Base-by-base conservation (phyloP, 441 rosid genomes). In the Erodium moschatum region DNA sequence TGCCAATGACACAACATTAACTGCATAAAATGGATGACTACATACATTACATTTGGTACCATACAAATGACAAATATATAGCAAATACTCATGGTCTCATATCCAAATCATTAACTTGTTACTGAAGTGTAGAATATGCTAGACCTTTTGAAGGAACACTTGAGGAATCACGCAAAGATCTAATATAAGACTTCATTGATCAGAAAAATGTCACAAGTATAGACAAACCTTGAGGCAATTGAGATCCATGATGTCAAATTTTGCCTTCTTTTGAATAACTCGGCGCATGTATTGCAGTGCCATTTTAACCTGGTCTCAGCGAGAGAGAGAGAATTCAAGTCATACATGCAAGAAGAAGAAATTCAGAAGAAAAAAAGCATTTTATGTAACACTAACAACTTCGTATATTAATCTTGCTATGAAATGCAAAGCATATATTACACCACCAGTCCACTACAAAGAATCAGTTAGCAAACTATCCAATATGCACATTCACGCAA, bases 231-330 rank as follows among this genome's bases (percentile, higher is more conserved):
- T 91, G 67, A 87, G 84, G 81, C 92, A 85, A 76, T 87, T 86
- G 71, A 90, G 95, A 81, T 84, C 87, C 98, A 90, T 90, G 52
- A 93, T 93, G 76, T 93, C 89, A 81, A 93, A 93, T 80, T 90
- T 93, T 56, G 97, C 95, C 79, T 85, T 90, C 85, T 81, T 93
- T 75, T 87, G 92, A 69, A 93, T 93, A 46, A 89, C 76, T 38
- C 89, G 84, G 64, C 97, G 82, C 97, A 93, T 93, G 82, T 90
- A 93, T 76, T 89, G 98, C 70, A 93, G 84, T 16, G 97, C 98
- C 96, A 93, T 78, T 85, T 89, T 93, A 67, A 93, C 92, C 98
- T 92, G 69, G 70, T 72, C n/a, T n/a, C n/a, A n/a, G n/a, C n/a
- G n/a, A n/a, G n/a, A n/a, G 16, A 48, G 6, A 48, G 54, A 48